Evolutionary conservation across 2,329 filamentous ascomycete genomes (phyloP), one percentile per base, ranked within the genome.

Genomic region (Colletotrichum sp.): DNA sequence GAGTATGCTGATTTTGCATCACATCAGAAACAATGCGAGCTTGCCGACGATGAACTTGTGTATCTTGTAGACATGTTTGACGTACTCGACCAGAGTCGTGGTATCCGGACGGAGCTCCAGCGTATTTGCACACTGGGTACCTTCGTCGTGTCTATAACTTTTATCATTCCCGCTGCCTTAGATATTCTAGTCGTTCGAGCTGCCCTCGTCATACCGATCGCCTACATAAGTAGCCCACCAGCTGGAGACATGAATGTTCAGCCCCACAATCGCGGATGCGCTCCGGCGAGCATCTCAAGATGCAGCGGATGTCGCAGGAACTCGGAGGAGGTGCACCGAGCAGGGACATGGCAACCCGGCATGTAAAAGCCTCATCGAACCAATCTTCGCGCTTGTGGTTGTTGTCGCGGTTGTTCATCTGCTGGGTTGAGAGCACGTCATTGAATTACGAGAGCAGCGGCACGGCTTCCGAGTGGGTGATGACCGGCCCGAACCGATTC

Each of bases 1-100:
- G 2, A 39, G 3, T 1, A 18, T 3, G 5, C 4, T 5, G 36
- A n/a, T 10, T n/a, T n/a, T 2, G 5, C 5, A 44, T 44, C 18
- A n/a, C 3, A n/a, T 12, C 3, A 44, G 18, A 12, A 44, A 44
- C 18, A n/a, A 30, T 1, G 3, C 3, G 28, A 30, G 9, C 3
- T 3, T 30, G 28, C 28, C 30, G 30, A 2, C 30, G 30, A 32
- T 12, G 30, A 2, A 12, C 4, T 32, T 32, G 30, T 30, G 3
- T 3, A 30, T 30, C 28, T 9, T 3, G 9, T 30, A 3, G 3
- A 9, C 28, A 32, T 32, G 1, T 36, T 36, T 8, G 36, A 39
- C 36, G 2, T 39, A 18, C 4, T 9, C 7, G 36, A 18, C 15
- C 5, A 39, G 34, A 36, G 15, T 8, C 15, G 2, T 39, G 36